Conservation (phyloP, 2,329 filamentous ascomycete genomes). For the Sclerotinia minor region DNA sequence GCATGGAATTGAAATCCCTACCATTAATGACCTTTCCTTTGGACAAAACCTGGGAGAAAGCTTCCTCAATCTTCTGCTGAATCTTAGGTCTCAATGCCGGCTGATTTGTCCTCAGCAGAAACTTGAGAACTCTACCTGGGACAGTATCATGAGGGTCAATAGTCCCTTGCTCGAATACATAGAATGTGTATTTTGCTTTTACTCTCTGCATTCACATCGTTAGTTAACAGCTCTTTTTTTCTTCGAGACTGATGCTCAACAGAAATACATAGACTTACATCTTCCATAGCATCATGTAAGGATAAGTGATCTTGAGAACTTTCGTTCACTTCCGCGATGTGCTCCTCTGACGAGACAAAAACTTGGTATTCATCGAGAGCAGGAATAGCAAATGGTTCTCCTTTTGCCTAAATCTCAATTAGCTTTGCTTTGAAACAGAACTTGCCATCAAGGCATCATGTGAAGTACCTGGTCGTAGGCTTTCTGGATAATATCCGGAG, state of each 20-base stretch:
- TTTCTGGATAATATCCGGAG: background rate
- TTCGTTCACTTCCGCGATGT: background rate
- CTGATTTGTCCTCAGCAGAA: background rate
- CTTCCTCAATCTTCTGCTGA: background rate
- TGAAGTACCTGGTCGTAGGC: background rate
- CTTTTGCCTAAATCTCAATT: background rate
- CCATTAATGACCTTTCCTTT: background rate
- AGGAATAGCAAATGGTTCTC: background rate
- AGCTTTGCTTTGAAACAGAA: background rate
- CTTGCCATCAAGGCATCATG: background rate
- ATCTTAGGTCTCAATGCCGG: background rate
- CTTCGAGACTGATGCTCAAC: background rate
- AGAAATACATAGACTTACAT: background rate
- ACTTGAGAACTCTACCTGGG: conserved; percentile 1
- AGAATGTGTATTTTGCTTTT: conserved; percentile 5
- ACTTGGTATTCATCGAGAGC: conserved; percentile 4
- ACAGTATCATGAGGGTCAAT: background rate
- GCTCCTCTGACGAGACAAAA: background rate
- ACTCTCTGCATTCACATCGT: background rate
- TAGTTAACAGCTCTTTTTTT: background rate
- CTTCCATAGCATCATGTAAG: conserved; percentile 1
- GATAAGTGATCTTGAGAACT: background rate
- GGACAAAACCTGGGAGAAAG: background rate
- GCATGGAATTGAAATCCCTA: background rate
- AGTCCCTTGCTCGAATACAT: background rate